These are phyloP conservation scores for Haplographium delicatum DNA, from an alignment of 495 filamentous ascomycete genomes.

Conservation along the genomic window DNA sequence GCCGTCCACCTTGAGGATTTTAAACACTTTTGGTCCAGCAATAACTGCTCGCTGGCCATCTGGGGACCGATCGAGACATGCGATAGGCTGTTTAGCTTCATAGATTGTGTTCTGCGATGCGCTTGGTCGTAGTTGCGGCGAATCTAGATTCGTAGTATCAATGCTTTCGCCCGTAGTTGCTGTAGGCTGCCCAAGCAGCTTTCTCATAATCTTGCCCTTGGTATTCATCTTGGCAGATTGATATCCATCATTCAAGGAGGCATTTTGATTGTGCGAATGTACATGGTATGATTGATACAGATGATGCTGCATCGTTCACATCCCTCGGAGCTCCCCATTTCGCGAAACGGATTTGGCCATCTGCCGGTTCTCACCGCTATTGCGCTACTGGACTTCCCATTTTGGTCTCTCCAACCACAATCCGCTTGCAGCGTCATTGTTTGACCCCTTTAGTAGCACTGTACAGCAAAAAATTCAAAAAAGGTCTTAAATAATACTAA, in stretches of 20 bases:
- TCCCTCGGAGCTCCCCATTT: no score
- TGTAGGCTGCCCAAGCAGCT: conserved; percentile 42
- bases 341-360: no score
- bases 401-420: no score
- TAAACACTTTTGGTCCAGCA: conserved; percentile 78
- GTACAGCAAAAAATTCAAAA: no score
- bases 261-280: conserved; percentile 18
- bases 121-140: conserved; percentile 47
- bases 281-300: no score
- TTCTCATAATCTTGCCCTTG: conserved; percentile 47
- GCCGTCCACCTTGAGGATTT: conserved; percentile 70
- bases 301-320: no score
- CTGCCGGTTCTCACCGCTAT: no score
- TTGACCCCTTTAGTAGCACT: no score
- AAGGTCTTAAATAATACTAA: no score
- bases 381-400: no score
- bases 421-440: no score
- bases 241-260: conserved; percentile 8
- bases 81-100: conserved; percentile 65
- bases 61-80: conserved; percentile 72
- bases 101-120: conserved; percentile 71
- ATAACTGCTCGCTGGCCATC: conserved; percentile 71
- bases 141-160: conserved; percentile 9
- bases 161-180: conserved; percentile 33
- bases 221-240: conserved; percentile 24